Percentiles rank a stretch among this genome's conserved stretches.
phyloP scores from a whole-genome alignment of 2,329 filamentous ascomycete genomes.

The Stagonosporopsis cucurbitacearum region DNA sequence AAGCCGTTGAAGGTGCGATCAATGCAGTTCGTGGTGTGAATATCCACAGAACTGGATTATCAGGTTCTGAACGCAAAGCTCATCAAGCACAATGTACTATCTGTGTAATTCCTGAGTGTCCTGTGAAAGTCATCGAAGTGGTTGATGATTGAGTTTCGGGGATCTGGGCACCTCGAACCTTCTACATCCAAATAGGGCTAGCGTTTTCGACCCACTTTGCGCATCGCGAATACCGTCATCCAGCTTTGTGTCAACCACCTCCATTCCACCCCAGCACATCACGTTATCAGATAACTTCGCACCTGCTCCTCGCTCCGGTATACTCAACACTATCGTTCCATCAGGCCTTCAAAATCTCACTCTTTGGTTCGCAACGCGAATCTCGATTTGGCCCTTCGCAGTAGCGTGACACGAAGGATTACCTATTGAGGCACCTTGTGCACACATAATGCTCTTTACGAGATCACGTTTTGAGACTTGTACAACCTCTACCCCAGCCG shows the following conservation, averaged over 20 bases:
- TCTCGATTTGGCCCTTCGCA: constrained; percentile 17
- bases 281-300: constrained; percentile 12
- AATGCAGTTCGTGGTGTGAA: too few relatives aligned
- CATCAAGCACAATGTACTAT: neutral
- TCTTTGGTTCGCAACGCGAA: constrained; percentile 3
- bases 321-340: constrained; percentile 19
- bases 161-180: constrained; percentile 25
- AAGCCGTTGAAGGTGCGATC: too few relatives aligned
- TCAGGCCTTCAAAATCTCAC: constrained; percentile 14
- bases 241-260: constrained; percentile 16
- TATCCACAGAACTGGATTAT: neutral
- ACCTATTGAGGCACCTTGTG: constrained; percentile 30
- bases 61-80: neutral
- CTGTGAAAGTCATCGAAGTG: neutral
- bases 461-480: constrained; percentile 24
- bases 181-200: constrained; percentile 19
- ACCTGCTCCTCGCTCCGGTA: neutral
- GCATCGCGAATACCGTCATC: constrained; percentile 23
- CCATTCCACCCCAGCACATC: constrained; percentile 26
- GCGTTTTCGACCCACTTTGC: constrained; percentile 18
- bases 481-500: constrained; percentile 19
- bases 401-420: constrained; percentile 27
- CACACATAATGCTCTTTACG: constrained; percentile 34
- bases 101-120: too few relatives aligned
- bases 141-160: constrained; percentile 9